Evolutionary conservation across 305 asterid genomes (phyloP).

Genomic region (Withania somnifera): DNA sequence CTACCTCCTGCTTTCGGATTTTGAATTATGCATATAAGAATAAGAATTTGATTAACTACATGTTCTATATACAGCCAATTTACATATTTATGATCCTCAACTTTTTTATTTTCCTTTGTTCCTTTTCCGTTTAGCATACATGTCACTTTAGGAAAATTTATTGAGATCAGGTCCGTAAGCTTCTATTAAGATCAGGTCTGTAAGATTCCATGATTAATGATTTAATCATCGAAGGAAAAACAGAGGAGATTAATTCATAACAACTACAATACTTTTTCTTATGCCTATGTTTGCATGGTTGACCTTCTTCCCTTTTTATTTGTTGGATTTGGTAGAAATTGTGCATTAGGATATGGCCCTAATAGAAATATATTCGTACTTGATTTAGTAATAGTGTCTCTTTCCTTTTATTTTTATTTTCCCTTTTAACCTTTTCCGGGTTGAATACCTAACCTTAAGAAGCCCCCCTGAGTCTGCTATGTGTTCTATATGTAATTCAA

Average conservation of each 20-base stretch:
- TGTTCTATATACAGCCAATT: background rate
- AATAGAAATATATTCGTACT: background rate
- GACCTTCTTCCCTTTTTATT: background rate
- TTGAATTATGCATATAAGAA: background rate
- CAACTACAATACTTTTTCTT: background rate
- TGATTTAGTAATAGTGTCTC: background rate
- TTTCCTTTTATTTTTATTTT: background rate
- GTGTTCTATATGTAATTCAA: background rate
- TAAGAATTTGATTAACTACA: background rate
- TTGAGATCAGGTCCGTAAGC: background rate
- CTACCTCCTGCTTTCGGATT: background rate
- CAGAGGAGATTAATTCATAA: background rate
- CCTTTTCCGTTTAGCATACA: background rate
- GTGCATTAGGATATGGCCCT: background rate
- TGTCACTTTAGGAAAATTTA: background rate
- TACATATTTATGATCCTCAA: background rate
- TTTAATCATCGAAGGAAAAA: background rate
- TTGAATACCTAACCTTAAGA: background rate
- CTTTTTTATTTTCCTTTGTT: background rate
- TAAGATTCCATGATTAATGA: background rate
- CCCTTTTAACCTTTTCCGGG: background rate
- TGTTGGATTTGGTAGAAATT: background rate
- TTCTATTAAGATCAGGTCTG: background rate
- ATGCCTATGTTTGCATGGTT: background rate
- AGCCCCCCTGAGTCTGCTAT: background rate